These are phyloP conservation scores for Ogataea nonfermentans DNA, from an alignment of 805 yeast species.

Conservation along the genomic window DNA sequence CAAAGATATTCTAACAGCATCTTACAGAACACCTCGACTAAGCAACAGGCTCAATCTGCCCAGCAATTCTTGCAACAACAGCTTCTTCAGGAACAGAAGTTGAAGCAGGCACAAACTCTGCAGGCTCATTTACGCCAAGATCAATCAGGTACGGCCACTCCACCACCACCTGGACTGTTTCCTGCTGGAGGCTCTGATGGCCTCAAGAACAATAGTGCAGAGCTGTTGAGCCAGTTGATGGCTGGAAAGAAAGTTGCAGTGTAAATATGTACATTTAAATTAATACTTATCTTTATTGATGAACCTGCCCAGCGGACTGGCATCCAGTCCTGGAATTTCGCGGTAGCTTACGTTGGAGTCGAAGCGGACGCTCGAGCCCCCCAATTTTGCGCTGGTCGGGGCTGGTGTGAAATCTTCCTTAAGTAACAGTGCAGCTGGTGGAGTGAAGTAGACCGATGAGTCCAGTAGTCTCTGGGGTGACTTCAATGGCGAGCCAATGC, in stretches of 20 bases:
- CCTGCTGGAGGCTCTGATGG: constrained; percentile 16
- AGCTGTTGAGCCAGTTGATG: constrained; percentile 79
- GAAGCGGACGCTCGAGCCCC: constrained; percentile 28
- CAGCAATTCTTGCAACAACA: constrained; percentile 34
- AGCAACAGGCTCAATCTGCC: constrained; percentile 25
- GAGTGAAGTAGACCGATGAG: constrained; percentile 24
- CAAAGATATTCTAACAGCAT: constrained; percentile 27
- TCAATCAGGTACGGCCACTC: constrained; percentile 44
- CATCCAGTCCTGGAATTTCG: constrained; percentile 18
- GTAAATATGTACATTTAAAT: constrained; percentile 12
- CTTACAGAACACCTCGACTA: constrained; percentile 20
- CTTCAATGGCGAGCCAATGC: constrained; percentile 12
- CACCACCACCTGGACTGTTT: constrained; percentile 76
- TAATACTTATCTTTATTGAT: constrained; percentile 21
- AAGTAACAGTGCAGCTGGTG: constrained; percentile 16
- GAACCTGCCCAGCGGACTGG: constrained; percentile 23
- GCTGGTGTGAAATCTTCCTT: constrained; percentile 6
- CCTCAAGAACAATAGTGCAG: constrained; percentile 43
- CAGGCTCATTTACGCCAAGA: constrained; percentile 23
- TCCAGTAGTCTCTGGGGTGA: constrained; percentile 20
- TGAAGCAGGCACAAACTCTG: constrained; percentile 18
- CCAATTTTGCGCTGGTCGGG: constrained; percentile 6
- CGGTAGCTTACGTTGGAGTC: constrained; percentile 33
- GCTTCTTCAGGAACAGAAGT: constrained; percentile 34
- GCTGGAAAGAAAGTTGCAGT: constrained; percentile 54